Evolutionary conservation across 2,329 filamentous ascomycete species (phyloP), one percentile per base, ranked within the genome.

Genomic region (Claviceps monticola): DNA sequence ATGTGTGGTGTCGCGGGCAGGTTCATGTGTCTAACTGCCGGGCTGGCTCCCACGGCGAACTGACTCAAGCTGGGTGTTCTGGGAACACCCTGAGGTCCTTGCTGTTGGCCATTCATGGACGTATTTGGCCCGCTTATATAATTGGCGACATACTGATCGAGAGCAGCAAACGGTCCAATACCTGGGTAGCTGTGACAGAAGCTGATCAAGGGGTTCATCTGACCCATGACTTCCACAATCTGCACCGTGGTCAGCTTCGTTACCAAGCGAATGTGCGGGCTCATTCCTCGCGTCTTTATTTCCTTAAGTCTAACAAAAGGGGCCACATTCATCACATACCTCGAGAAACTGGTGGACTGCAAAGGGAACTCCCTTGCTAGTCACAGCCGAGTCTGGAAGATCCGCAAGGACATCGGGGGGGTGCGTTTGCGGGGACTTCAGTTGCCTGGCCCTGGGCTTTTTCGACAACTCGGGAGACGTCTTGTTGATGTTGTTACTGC

Each of bases 381-480:
- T 81, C 19, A 82, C 72, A 19, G 71, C 71, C 2, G 78, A 78
- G 52, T 76, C 71, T 5, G 80, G 80, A n/a, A 84, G 68, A 54
- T 78, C 74, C 8, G 80, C 71, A 36, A 73, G 57, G 5, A 71
- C 68, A 58, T 83, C 78, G 2, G 80, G 80, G 3, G 80, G 80
- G 14, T 77, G 68, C 38, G 68, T 73, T 54, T 73, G 70, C 13
- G 80, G 80, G 2, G 78, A 82, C 66, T 82, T 83, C 61, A 80
- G 68, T 53, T 70, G 66, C 57, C 76, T 78, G 21, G 68, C 61
- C 61, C 83, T 84, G 62, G 70, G 69, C 71, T 84, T 84, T 65
- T 84, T 84, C 64, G 74, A 82, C 74, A 84, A 79, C 60, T 84
- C 80, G 0, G 80, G 80, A 1, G 80, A 84, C 53, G 72, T 66